Conservation (phyloP, 2,329 filamentous ascomycete species). For the Fusarium sp. region DNA sequence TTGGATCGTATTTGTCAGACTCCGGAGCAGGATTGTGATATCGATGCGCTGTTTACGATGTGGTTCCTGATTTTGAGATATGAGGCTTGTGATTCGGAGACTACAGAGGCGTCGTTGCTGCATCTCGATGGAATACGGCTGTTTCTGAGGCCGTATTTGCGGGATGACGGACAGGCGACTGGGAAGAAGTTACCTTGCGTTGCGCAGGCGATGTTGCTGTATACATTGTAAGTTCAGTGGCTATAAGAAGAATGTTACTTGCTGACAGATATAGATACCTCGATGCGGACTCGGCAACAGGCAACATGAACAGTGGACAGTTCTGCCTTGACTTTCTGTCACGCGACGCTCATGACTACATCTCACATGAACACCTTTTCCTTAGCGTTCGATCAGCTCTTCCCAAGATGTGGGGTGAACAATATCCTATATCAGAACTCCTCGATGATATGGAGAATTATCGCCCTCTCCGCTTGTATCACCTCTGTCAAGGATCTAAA, state of each 20-base stretch:
- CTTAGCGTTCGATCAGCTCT: conserved; percentile 27
- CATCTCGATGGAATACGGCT: conserved; percentile 33
- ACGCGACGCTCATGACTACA: conserved; percentile 31
- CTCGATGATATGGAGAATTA: conserved; percentile 37
- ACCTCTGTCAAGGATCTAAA: conserved; percentile 34
- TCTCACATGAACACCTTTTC: conserved; percentile 35
- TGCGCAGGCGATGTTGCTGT: conserved; percentile 31
- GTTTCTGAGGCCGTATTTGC: conserved; percentile 25
- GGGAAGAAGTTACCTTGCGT: conserved; percentile 16
- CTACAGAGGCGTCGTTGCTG: conserved; percentile 14
- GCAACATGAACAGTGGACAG: conserved; percentile 17
- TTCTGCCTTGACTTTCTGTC: conserved; percentile 34
- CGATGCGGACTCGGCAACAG: conserved; percentile 32
- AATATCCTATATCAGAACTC: conserved; percentile 29
- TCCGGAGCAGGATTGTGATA: not conserved
- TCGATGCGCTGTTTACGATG: conserved; percentile 35
- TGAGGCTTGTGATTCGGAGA: conserved; percentile 29
- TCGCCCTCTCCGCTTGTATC: conserved; percentile 22
- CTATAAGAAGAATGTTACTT: fast-evolving
- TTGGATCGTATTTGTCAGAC: conserved; percentile 23
- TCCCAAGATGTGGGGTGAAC: conserved; percentile 35
- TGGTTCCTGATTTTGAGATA: conserved; percentile 36
- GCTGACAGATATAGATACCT: conserved; percentile 14
- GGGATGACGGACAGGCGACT: not conserved
- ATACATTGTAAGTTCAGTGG: conserved; percentile 17